Evolutionary conservation across 1,284 basidiomycete genomes (phyloP), one percentile per base, ranked within the genome.

Genomic region (Inonotus hispidus): DNA sequence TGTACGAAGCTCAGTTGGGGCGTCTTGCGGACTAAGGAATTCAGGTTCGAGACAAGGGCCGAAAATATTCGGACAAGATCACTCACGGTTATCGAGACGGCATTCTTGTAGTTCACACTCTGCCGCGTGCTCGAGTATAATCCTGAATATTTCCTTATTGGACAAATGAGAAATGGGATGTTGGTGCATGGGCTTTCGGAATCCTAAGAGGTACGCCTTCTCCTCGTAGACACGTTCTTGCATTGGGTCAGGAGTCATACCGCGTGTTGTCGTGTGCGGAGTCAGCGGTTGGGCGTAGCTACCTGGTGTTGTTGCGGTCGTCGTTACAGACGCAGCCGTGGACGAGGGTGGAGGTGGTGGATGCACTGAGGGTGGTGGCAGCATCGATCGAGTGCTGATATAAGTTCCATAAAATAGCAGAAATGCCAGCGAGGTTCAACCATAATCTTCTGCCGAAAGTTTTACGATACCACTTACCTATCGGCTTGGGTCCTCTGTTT

Each of bases 91-190:
- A 41, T 62, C 61, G 16, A 62, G 50, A 29, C 56, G 56, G 35
- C 61, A 62, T 37, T 62, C 61, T 13, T 53, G 55, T 21, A 58
- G 49, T 16, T 43, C 53, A 32, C 61, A 62, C 10, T 55, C 61
- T 8, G 53, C 52, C 13, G 56, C 61, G 41, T 62, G 61, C n/a
- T 50, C 53, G 13, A 59, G 49, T 25, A 62, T 58, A 5, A 53
- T 41, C 27, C 45, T 54, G 29, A 58, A 59, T 2, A 59, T 1
- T 1, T 62, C 61, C 37, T 59, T 58, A 32, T 27, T 47, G 35
- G 56, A 49, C 29, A 49, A 27, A 19, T 46, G 50, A 38, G 57
- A 39, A 19, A 59, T 29, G 3, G 61, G 49, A 25, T 58, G 56
- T 19, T 37, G 61, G 10, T 21, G 50, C 19, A 43, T 21, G 14